A percentile compares a stretch with the other conserved stretches of the same genome.
Conservation (phyloP, 2,329 filamentous ascomycete genomes). For the Rhynchosporium agropyri region DNA sequence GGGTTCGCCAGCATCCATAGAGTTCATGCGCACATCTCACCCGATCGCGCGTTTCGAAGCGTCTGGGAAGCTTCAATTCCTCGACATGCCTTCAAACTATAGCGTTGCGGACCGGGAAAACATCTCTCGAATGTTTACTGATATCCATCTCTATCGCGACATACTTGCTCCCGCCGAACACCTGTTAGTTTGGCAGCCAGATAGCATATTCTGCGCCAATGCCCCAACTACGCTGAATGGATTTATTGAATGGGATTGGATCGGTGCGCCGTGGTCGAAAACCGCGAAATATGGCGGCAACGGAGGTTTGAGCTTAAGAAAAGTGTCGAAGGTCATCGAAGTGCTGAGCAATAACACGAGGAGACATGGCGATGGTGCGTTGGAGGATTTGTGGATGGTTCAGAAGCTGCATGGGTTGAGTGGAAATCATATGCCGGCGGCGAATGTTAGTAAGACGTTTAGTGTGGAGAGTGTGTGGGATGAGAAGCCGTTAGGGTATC, state of each 20-base stretch:
- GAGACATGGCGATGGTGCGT: conserved; percentile 45
- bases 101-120: conserved; percentile 49
- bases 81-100: conserved; percentile 52
- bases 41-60: conserved; percentile 51
- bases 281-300: conserved; percentile 37
- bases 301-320: conserved; percentile 38
- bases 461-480: conserved; percentile 54
- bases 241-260: conserved; percentile 55
- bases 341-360: conserved; percentile 45
- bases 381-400: conserved; percentile 56
- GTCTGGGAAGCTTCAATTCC: conserved; percentile 53
- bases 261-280: conserved; percentile 40
- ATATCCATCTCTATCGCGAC: conserved; percentile 54
- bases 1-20: conserved; percentile 51
- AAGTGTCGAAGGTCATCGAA: conserved; percentile 36
- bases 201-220: conserved; percentile 59
- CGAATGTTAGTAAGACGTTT: conserved; percentile 45
- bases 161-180: conserved; percentile 55
- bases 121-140: conserved; percentile 53
- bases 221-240: conserved; percentile 53
- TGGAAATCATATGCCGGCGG: conserved; percentile 39
- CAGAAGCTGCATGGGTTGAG: conserved; percentile 35
- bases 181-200: conserved; percentile 56
- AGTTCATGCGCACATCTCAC: conserved; percentile 48
- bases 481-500: conserved; percentile 56